phyloP scores from a whole-genome alignment of 352 stramenopile genomes.

The Phytophthora cactorum region DNA sequence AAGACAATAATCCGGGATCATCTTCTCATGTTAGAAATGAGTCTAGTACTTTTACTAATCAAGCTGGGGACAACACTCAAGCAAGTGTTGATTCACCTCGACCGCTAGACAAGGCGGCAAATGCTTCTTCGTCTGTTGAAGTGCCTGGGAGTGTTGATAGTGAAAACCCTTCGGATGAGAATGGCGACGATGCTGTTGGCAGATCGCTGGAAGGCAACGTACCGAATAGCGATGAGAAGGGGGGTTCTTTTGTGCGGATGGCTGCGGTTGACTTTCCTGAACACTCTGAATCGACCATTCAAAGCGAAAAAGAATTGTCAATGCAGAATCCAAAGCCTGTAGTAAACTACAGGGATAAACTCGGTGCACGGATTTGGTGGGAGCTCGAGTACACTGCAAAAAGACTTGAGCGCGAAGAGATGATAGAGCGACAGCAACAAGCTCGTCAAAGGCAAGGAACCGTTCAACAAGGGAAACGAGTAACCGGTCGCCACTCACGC shows the following conservation, averaged over 20 bases:
- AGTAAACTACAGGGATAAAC: conserved; percentile 48
- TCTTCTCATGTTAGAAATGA: neutral
- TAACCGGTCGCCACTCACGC: neutral
- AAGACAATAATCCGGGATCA: neutral
- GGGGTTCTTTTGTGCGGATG: neutral
- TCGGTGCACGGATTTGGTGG: conserved; percentile 71
- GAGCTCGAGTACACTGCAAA: conserved; percentile 62
- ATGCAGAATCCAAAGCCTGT: conserved; percentile 4
- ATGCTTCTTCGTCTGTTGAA: neutral
- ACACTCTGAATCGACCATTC: neutral
- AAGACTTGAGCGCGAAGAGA: conserved; percentile 38
- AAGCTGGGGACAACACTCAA: neutral
- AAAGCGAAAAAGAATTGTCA: neutral
- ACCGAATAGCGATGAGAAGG: neutral
- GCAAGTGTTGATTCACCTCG: neutral
- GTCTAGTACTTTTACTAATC: neutral
- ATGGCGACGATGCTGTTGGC: neutral
- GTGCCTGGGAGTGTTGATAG: neutral
- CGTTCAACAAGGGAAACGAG: neutral
- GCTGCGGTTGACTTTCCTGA: conserved; percentile 2
- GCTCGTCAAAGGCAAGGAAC: neutral
- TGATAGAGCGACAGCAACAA: conserved; percentile 12
- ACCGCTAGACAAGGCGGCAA: neutral
- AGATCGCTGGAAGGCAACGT: neutral
- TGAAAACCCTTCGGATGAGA: neutral